Evolutionary conservation across 768 basidiomycete species (phyloP), one percentile per base, ranked within the genome.

Genomic region (Pleurotus tuoliensis): DNA sequence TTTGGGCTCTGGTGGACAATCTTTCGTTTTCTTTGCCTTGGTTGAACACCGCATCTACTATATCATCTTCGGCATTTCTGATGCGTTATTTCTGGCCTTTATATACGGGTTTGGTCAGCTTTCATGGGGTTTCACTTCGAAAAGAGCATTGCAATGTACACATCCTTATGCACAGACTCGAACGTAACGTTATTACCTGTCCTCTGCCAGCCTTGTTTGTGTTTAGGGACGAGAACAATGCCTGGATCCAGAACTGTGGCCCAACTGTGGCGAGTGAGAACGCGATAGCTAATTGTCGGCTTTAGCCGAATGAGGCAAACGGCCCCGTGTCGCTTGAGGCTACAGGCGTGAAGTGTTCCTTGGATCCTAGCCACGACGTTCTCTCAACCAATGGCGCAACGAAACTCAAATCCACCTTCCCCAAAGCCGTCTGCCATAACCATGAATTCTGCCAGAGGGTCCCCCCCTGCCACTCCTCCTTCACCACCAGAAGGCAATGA

Each of bases 401-500:
- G 20, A 15, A 53, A 40, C 15, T 39, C 51, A 41, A 24, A 53
- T 41, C 18, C 51, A 41, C 39, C 39, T 22, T 53, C 51, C 39
- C 51, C 51, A 18, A 34, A 24, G 12, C 22, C 18, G 1, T n/a
- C 51, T 39, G 51, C 22, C 8, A 16, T 6, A n/a, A 16, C 12
- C 11, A 41, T 41, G 39, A 41, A 53, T 39, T 53, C 51, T 41
- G 51, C 30, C 11, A 62, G 56, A 53, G 54, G 59, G 7, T 70
- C 71, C 15, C 71, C 78, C 7, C 73, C 76, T 6, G 64, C 69
- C 13, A 72, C 71, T 2, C 74, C 81, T 6, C 75, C 80, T 18
- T 82, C 82, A 13, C 77, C 81, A 13, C 77, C 81, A 40, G 77
- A 76, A 59, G 64, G 68, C 58, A 71, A 70, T 48, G 73, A 71